Base-by-base conservation (phyloP, 2,329 filamentous ascomycete species). In the Cercospora sp. region DNA sequence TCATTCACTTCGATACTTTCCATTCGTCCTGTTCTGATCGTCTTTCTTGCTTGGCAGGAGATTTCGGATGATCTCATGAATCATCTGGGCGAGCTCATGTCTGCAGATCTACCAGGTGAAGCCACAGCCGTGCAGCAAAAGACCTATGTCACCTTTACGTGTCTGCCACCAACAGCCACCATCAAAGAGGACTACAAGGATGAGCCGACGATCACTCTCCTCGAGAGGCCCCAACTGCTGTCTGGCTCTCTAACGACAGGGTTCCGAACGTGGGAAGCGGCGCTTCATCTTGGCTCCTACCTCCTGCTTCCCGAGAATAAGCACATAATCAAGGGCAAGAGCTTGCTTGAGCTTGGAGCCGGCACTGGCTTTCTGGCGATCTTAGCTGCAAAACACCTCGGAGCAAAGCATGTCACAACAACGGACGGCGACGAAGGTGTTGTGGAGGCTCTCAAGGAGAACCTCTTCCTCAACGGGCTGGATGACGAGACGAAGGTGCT, bases 61-160 rank as follows among this genome's bases (percentile, higher is more conserved):
- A 89, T 97, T 58, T 93, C 90, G 69, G 92, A 96, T 79, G 85
- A 90, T 78, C 86, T 97, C 74, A 91, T 94, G 86, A 83, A 84
- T 65, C 82, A 84, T 42, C 85, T 96, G 72, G 87, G 89, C 64
- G 79, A 83, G 68, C 84, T 95, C 26, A 84, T 96, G 66, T 83
- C 85, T 20, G 83, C 85, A 31, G 87, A 88, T 16, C 80, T 91
- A 16, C 88, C 87, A n/a, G 84, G 88, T 20, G 89, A 93, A 75
- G 78, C 85, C 28, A 81, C 84, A 45, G 86, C 89, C 65, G 91
- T 87, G 26, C 92, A 94, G 79, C 86, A 88, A 74, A 91, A 91
- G 77, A 87, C 87, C 33, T 90, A 90, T 76, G 91, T 96, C 67
- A 93, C 90, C 42, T 96, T 96, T 76, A 76, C 79, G 16, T 83